Evolutionary conservation across 805 yeast species (phyloP).

Genomic region (Wickerhamiella sergipiensis): DNA sequence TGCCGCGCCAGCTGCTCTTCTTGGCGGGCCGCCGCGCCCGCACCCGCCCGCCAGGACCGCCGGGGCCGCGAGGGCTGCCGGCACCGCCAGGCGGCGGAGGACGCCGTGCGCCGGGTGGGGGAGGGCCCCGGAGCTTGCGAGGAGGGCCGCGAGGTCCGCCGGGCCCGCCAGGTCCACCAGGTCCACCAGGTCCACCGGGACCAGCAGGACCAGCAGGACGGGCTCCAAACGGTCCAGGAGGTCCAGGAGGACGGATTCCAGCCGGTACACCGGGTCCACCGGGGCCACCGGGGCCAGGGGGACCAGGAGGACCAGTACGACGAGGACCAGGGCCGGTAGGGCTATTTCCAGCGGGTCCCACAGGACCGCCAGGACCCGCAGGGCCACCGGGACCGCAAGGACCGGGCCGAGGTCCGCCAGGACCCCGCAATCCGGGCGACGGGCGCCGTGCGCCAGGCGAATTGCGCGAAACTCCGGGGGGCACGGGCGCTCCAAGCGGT

Average conservation of each 20-base stretch:
- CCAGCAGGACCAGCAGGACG: background rate
- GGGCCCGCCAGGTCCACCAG: background rate
- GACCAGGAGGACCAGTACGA: background rate
- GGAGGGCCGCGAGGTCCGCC: background rate
- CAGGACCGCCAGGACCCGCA: background rate
- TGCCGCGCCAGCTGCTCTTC: background rate
- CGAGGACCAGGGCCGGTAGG: background rate
- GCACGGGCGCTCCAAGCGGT: background rate
- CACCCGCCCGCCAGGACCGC: background rate
- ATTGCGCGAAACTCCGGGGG: background rate
- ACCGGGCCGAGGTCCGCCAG: background rate
- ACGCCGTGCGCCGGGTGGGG: background rate
- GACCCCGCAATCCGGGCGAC: background rate
- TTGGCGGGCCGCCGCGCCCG: background rate
- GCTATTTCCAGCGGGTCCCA: background rate
- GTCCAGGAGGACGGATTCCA: background rate
- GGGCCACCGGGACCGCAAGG: background rate
- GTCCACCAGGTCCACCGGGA: background rate
- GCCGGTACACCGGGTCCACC: background rate
- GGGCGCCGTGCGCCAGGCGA: background rate
- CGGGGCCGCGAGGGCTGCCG: background rate
- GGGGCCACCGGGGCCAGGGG: background rate
- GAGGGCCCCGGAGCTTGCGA: background rate
- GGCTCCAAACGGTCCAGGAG: background rate
- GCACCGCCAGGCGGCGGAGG: background rate